Conservation (phyloP, 2,329 filamentous ascomycete genomes). For the Pseudogymnoascus sp. region DNA sequence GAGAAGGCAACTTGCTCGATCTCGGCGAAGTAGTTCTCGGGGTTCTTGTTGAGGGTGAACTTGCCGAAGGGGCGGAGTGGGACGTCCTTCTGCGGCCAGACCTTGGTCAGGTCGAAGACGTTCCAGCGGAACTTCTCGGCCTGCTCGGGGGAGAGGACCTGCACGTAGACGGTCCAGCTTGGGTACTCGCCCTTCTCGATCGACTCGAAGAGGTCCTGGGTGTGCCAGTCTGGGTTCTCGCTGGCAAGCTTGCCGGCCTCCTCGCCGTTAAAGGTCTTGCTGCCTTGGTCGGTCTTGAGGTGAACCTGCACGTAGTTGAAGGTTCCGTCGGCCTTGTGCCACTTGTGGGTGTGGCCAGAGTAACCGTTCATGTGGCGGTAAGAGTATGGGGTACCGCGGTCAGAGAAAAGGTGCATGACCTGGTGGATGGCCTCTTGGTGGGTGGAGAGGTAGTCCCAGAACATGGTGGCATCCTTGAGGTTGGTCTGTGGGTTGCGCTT, state of each 20-base stretch:
- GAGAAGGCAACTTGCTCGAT: slow-evolving; percentile 66
- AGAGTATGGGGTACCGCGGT: slow-evolving; percentile 58
- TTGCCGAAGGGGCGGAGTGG: slow-evolving; percentile 54
- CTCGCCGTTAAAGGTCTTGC: slow-evolving; percentile 49
- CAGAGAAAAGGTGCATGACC: slow-evolving; percentile 58
- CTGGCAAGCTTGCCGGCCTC: slow-evolving; percentile 47
- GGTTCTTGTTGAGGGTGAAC: slow-evolving; percentile 57
- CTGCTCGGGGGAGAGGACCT: slow-evolving; percentile 54
- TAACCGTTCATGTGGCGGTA: slow-evolving; percentile 63
- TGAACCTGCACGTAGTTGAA: slow-evolving; percentile 62
- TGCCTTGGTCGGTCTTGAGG: slow-evolving; percentile 55
- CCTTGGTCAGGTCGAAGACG: slow-evolving; percentile 62
- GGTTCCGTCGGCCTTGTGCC: slow-evolving; percentile 55
- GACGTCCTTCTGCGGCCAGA: slow-evolving; percentile 57
- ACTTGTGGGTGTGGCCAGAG: slow-evolving; percentile 60
- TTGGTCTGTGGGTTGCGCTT: slow-evolving; percentile 68
- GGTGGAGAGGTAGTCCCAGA: slow-evolving; percentile 39
- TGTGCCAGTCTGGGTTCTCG: slow-evolving; percentile 55
- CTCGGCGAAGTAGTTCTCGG: slow-evolving; percentile 55
- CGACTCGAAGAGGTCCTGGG: slow-evolving; percentile 55
- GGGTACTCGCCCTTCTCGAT: slow-evolving; percentile 55
- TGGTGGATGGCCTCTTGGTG: slow-evolving; percentile 57
- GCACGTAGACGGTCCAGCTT: slow-evolving; percentile 57
- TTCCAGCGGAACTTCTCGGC: slow-evolving; percentile 55
- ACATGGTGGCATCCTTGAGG: slow-evolving; percentile 51